Evolutionary conservation across 1,139 yeast species (phyloP), one percentile per base, ranked within the genome.

Genomic region (Candida albicans): DNA sequence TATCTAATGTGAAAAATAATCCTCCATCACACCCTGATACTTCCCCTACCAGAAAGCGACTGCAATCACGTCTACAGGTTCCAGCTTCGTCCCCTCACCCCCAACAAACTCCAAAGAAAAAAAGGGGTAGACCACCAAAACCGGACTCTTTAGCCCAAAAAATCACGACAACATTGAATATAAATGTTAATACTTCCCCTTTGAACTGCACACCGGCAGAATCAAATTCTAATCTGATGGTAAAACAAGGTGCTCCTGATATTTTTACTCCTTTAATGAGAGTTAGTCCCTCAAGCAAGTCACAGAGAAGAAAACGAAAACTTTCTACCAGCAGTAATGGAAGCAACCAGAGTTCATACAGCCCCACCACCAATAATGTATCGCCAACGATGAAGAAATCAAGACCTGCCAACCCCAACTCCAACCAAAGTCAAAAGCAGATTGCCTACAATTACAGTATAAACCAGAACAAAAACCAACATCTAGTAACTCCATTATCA

Each of bases 61-160:
- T 18, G 22, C 22, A 18, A 18, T 18, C 22, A 18, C 22, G 22
- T 4, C 22, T 18, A 4, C 22, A 18, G 5, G 22, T 18, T 18
- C 32, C 31, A 35, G 14, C 24, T 27, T 35, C 31, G 32, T 36
- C 11, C 27, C 39, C 15, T 13, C 35, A 13, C 9, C 26, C 38
- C 3, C 48, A 45, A 14, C 49, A 55, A 12, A 57, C 68, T 3
- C 64, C 69, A 5, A 69, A 68, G 49, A 61, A 70, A 45, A 73
- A 70, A 52, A 58, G 79, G 53, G 79, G 79, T 13, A 62, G 79
- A 55, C 79, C 79, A 6, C 78, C 79, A 27, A 73, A 73, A 58
- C 67, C 74, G 1, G 58, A 66, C 31, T 68, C 73, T n/a, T 59
- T 71, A 31, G 58, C 69, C 38, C 67, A 64, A 49, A 66, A 64